Evolutionary conservation across 2,329 filamentous ascomycete genomes (phyloP).

Genomic region (Tolypocladium ophioglossoides): DNA sequence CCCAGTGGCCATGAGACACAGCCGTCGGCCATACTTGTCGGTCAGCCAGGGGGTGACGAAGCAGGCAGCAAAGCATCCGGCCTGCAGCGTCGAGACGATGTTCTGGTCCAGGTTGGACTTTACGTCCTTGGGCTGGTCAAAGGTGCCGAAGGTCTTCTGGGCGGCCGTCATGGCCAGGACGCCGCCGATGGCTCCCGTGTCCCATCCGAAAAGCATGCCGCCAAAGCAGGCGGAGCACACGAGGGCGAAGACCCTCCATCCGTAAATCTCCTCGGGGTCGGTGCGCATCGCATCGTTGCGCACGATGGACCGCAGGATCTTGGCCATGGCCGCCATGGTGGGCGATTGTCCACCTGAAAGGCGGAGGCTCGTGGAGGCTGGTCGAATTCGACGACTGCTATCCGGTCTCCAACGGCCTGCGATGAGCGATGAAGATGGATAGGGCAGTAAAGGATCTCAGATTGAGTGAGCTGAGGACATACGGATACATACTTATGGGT

Average conservation of each 20-base stretch:
- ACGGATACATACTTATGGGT: not conserved
- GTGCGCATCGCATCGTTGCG: constrained; percentile 61
- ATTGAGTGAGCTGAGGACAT: too few species aligned
- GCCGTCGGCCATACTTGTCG: constrained; percentile 44
- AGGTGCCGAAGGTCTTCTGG: constrained; percentile 31
- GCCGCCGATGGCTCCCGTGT: constrained; percentile 57
- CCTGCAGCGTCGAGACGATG: constrained; percentile 60
- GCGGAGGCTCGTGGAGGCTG: too few species aligned
- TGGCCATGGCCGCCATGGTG: constrained; percentile 28
- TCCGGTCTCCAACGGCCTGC: not conserved
- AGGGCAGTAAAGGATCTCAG: not conserved
- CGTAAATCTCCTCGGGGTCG: constrained; percentile 58
- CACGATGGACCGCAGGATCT: constrained; percentile 44
- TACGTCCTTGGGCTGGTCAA: constrained; percentile 11
- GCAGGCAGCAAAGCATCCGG: constrained; percentile 55
- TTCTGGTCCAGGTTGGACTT: constrained; percentile 50
- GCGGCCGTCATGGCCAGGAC: constrained; percentile 51
- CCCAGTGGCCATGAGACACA: constrained; percentile 44
- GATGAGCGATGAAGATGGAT: not conserved
- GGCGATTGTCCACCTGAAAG: not conserved
- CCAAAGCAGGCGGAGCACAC: constrained; percentile 59
- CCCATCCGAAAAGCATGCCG: constrained; percentile 42
- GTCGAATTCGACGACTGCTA: not conserved
- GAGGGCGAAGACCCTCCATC: constrained; percentile 56
- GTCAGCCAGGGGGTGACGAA: constrained; percentile 43